These are phyloP conservation scores for Huntiella decipiens DNA, from an alignment of 2,329 filamentous ascomycete species.

Conservation along the genomic window DNA sequence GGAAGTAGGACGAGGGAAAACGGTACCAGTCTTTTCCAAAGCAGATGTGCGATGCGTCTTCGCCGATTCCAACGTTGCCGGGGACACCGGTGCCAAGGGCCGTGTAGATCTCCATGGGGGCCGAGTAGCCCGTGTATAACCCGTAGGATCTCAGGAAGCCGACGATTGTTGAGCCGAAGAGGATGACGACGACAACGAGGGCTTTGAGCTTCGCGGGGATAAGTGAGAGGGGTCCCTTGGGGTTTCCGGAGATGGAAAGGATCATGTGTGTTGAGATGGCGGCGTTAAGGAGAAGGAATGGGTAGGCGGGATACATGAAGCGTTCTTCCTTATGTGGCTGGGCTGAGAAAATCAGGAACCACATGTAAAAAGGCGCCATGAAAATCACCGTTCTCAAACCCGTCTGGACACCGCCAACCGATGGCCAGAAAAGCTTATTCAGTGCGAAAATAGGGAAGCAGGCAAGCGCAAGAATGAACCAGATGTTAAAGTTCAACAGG, in stretches of 20 bases:
- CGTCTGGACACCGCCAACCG: constrained; percentile 44
- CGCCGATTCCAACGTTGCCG: constrained; percentile 30
- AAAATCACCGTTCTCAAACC: constrained; percentile 61
- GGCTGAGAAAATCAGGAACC: constrained; percentile 75
- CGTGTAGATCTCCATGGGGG: constrained; percentile 53
- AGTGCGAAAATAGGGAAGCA: constrained; percentile 57
- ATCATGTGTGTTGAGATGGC: constrained; percentile 69
- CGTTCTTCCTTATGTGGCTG: constrained; percentile 96
- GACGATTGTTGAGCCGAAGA: constrained; percentile 45
- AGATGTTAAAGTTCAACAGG: constrained; percentile 84
- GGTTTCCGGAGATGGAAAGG: constrained; percentile 54
- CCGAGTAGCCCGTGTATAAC: constrained; percentile 63
- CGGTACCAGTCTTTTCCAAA: constrained; percentile 97
- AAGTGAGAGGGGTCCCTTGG: constrained; percentile 46
- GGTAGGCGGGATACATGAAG: constrained; percentile 96
- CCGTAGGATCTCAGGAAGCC: constrained; percentile 57
- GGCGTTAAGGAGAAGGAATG: constrained; percentile 74
- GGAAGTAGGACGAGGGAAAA: constrained; percentile 81
- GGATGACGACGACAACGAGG: constrained; percentile 34
- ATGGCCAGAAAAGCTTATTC: constrained; percentile 47
- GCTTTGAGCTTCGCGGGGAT: constrained; percentile 64
- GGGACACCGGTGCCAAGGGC: constrained; percentile 39
- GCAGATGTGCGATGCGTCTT: constrained; percentile 54
- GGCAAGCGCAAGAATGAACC: constrained; percentile 64
- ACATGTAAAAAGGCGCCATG: constrained; percentile 76